Percentiles rank a stretch among this genome's conserved stretches.
Conservation (phyloP, 805 yeast species). For the Schwanniomyces occidentalis region DNA sequence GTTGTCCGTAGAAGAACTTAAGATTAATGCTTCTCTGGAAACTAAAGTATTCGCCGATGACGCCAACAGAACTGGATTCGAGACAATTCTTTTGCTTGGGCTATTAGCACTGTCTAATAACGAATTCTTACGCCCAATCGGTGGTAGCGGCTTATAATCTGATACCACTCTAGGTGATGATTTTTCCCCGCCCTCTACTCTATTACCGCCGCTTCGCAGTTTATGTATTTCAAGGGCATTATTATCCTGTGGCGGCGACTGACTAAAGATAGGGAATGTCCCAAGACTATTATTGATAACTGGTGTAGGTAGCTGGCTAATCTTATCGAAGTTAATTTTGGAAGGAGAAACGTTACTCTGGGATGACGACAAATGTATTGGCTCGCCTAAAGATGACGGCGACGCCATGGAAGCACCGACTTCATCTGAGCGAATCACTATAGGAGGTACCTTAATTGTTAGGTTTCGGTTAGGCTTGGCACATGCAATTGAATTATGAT, state of each 20-base stretch:
- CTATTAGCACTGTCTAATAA: conserved; percentile 11
- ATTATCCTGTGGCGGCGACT: conserved; percentile 1
- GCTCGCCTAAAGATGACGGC: too few species aligned
- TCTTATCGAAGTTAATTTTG: conserved; percentile 23
- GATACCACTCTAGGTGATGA: conserved; percentile 30
- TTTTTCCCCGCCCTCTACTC: conserved; percentile 2
- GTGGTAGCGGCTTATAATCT: conserved; percentile 32
- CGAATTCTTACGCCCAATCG: conserved; percentile 18
- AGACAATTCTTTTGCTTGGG: conserved; percentile 18
- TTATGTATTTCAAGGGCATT: conserved; percentile 5
- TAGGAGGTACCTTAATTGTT: too few species aligned
- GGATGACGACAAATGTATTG: too few species aligned
- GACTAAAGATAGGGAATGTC: conserved; percentile 16
- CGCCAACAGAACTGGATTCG: conserved; percentile 20
- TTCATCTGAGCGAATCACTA: too few species aligned
- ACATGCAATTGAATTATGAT: too few species aligned
- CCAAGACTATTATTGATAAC: conserved; percentile 22
- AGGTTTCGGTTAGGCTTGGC: too few species aligned
- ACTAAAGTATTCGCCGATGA: not conserved
- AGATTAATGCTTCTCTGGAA: too few species aligned
- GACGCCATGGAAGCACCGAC: too few species aligned
- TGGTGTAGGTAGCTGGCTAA: conserved; percentile 51
- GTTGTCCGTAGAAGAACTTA: conserved; percentile 6
- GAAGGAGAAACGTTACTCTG: too few species aligned
- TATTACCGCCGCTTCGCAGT: conserved; percentile 2